Conservation (phyloP, 768 basidiomycete genomes). For the Tricholoma furcatifolium region DNA sequence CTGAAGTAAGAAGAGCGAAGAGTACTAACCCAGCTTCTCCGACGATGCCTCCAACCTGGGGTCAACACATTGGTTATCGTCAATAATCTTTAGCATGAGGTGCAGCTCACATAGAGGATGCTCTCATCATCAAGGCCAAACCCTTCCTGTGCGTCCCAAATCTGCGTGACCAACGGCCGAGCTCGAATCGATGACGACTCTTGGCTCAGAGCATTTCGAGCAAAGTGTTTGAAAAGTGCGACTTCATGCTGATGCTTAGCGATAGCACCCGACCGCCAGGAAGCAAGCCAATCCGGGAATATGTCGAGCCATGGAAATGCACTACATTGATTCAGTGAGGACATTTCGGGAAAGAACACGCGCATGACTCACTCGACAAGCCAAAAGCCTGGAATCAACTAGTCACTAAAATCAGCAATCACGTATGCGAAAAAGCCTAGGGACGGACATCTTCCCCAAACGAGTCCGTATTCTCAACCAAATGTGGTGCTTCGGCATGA, state of each 20-base stretch:
- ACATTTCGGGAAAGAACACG: too few relatives aligned
- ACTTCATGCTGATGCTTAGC: conserved; percentile 1
- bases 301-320: conserved; percentile 1
- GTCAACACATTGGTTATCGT: neutral
- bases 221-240: conserved; percentile 2
- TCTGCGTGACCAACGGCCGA: neutral
- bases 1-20: too few relatives aligned
- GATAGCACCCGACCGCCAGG: neutral
- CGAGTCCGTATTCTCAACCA: conserved; percentile 2
- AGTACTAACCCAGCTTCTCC: conserved; percentile 7
- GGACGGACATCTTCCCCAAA: conserved; percentile 4
- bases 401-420: neutral
- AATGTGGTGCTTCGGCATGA: neutral
- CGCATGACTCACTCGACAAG: conserved; percentile 6
- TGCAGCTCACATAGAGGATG: conserved; percentile 4
- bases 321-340: neutral
- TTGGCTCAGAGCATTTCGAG: neutral
- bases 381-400: conserved; percentile 6
- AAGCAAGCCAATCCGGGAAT: neutral
- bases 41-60: conserved; percentile 2
- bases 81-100: neutral
- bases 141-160: conserved; percentile 1
- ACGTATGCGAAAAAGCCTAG: too few relatives aligned
- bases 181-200: neutral
- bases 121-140: neutral